Evolutionary conservation across 257 asterid species (phyloP).

Genomic region (Anisodus tanguticus): DNA sequence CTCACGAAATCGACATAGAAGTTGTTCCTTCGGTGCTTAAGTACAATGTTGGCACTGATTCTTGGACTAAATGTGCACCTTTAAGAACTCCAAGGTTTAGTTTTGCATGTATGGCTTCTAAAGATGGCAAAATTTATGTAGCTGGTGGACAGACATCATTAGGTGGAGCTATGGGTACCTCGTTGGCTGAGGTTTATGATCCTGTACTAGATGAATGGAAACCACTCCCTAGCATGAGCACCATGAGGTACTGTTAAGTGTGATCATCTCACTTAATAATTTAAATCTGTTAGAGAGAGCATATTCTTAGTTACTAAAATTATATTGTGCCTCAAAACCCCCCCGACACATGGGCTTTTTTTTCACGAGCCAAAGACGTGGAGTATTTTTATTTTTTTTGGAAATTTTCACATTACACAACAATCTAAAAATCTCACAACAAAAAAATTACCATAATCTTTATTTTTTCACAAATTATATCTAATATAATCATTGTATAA

Average conservation of each 20-base stretch:
- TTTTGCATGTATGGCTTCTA: slow-evolving; percentile 58
- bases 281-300: background rate
- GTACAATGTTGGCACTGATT: slow-evolving; percentile 45
- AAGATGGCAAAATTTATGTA: slow-evolving; percentile 44
- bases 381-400: background rate
- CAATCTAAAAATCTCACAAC: background rate
- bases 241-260: slow-evolving; percentile 35
- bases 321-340: background rate
- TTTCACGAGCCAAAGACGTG: background rate
- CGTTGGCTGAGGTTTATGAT: slow-evolving; percentile 61
- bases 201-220: slow-evolving; percentile 55
- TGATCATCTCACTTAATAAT: background rate
- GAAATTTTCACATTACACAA: background rate
- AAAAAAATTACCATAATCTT: background rate
- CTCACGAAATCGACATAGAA: slow-evolving; percentile 24
- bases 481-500: background rate
- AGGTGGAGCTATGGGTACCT: slow-evolving; percentile 56
- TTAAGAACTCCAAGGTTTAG: slow-evolving; percentile 51
- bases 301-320: background rate
- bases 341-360: background rate
- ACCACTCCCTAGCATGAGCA: slow-evolving; percentile 53
- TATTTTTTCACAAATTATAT: background rate
- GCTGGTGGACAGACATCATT: slow-evolving; percentile 59
- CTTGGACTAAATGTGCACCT: slow-evolving; percentile 51
- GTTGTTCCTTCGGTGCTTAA: slow-evolving; percentile 43